Base-by-base conservation (phyloP, 2,329 filamentous ascomycete genomes). In the Trichophaea hybrida region DNA sequence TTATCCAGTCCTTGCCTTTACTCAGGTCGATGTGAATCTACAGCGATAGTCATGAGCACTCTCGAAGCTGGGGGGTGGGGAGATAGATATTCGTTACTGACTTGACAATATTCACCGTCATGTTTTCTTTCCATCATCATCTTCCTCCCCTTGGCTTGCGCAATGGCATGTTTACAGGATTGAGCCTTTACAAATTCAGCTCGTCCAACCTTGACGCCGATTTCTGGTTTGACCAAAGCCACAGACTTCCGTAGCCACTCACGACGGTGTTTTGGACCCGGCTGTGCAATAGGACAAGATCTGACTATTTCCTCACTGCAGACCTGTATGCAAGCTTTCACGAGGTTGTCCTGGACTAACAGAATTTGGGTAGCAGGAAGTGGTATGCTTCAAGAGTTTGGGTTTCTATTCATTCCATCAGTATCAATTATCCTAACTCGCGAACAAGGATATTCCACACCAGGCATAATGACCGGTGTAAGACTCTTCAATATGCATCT, bases 41-140 rank as follows among this genome's bases (percentile, higher is more conserved):
- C 7, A 46, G 1, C 24, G 24, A 24, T 24, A 24, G 24, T 24
- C 24, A 3, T 24, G 24, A 24, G 24, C 24, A 24, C 24, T 1
- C 24, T 24, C 24, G 24, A 24, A 24, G 24, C 24, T 24, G 24
- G 24, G 24, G 24, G 3, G 24, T 24, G 24, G 24, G 24, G 24
- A 24, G 24, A 3, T 24, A 24, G 24, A 24, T 24, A 24, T 24
- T 3, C 10, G 12, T 5, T 13, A 46, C 40, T 12, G 32, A 53
- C 37, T 33, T 95, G 89, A 66, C 87, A 94, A 66, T 93, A 95
- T 71, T 95, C 89, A 24, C 67, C 67, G 53, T 69, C 67, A 44
- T 69, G 68, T 48, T 69, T 69, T 48, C 67, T 58, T 51, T 69
- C 67, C 51, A 69, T 57, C 17, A 63, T 62, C 63, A 66, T 65